Evolutionary conservation across 2,329 filamentous ascomycete species (phyloP), one percentile per base, ranked within the genome.

Genomic region (Juglanconis oblonga): DNA sequence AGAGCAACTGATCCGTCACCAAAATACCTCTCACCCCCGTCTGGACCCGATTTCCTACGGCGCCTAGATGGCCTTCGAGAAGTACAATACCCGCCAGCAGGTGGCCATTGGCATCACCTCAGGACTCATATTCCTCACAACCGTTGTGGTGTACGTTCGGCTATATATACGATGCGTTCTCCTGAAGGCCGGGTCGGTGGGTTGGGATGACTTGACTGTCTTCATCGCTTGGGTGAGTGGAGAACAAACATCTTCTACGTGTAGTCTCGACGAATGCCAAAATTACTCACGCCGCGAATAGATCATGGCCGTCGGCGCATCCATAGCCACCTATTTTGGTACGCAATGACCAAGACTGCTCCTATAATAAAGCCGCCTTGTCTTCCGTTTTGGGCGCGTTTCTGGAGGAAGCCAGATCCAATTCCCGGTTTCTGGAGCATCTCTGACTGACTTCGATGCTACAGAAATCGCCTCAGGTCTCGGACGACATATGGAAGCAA

Each of bases 191-290:
- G 49, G 56, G 14, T 58, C 49, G 9, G 49, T 49, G 1, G 56
- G 56, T 17, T 58, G 56, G 56, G 56, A 58, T 48, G 56, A 58
- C 31, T 35, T 58, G 6, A 58, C 56, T 1, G 56, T 58, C 17
- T 53, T 40, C 14, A 58, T 58, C 24, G 40, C 56, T 47, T 58
- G 56, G 56, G 56, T 53, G 10, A 10, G 56, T 53, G 8, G 24
- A 29, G 1, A 31, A 42, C 24, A 24, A 24, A 24, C 24, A 24
- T 24, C 24, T 24, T 24, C 24, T 24, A 24, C 24, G 24, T 24
- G 24, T 24, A 14, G 31, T 33, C 5, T 5, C 35, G 24, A 9
- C 1, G 24, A 24, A 24, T 24, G 24, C 24, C 24, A 24, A 24
- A 24, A 24, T 24, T 24, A 24, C 24, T 24, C 24, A 24, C 24